Evolutionary conservation across 176 grass and related monocot genomes (phyloP).

Genomic region (Melocanna baccifera): DNA sequence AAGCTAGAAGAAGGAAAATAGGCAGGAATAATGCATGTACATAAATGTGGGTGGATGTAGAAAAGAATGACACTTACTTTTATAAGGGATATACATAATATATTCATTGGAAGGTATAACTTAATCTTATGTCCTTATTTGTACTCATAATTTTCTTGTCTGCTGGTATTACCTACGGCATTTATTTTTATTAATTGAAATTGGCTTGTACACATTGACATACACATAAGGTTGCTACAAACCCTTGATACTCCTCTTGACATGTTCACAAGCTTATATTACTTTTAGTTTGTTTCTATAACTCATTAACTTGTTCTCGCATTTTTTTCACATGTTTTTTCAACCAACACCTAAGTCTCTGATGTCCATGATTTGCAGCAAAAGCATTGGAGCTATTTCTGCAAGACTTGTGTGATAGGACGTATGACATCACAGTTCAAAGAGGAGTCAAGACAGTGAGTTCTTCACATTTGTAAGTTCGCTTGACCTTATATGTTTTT

Average conservation of each 20-base stretch:
- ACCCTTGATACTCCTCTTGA: background rate
- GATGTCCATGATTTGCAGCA: slow-evolving; percentile 48
- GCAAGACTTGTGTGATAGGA: slow-evolving; percentile 94
- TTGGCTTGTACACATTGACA: background rate
- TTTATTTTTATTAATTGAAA: slow-evolving; percentile 14
- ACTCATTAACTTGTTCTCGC: background rate
- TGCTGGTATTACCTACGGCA: background rate
- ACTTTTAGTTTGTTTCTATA: background rate
- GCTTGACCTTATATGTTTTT: background rate
- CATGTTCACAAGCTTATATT: background rate
- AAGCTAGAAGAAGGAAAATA: background rate
- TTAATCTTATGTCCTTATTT: background rate
- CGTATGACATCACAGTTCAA: slow-evolving; percentile 68
- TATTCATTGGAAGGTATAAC: background rate
- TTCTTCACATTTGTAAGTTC: slow-evolving; percentile 88
- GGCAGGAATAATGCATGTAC: background rate
- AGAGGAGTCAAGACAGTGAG: slow-evolving; percentile 82
- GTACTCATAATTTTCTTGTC: background rate
- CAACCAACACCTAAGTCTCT: slow-evolving; percentile 9
- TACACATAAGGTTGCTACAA: background rate
- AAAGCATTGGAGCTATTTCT: slow-evolving; percentile 98
- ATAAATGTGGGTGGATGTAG: background rate
- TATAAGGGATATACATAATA: background rate
- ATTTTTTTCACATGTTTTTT: background rate
- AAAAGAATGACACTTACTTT: background rate